These are phyloP conservation scores for Lignosus rhinocerotis DNA, from an alignment of 1,284 basidiomycete genomes.

Conservation along the genomic window DNA sequence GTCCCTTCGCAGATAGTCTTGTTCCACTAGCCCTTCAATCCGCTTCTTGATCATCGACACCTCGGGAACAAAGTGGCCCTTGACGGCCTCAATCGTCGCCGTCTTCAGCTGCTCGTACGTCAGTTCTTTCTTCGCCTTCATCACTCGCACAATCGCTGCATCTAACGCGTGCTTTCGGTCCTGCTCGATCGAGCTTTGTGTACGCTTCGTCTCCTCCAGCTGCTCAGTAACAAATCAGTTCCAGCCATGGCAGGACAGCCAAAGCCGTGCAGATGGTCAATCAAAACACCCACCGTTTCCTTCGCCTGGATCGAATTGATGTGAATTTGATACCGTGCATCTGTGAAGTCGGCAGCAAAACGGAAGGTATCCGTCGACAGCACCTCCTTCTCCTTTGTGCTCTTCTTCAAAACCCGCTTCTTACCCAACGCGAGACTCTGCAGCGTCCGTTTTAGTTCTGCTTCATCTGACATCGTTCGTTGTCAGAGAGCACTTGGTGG, in stretches of 20 bases:
- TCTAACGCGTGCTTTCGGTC: conserved; percentile 88
- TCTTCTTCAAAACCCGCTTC: conserved; percentile 86
- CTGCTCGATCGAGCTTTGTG: conserved; percentile 81
- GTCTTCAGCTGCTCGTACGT: conserved; percentile 77
- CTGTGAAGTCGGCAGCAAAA: conserved; percentile 85
- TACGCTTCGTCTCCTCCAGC: conserved; percentile 86
- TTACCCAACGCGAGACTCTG: conserved; percentile 92
- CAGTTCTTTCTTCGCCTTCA: conserved; percentile 89
- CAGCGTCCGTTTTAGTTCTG: conserved; percentile 79
- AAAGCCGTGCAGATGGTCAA: background rate
- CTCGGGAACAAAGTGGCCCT: conserved; percentile 73
- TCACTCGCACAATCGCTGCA: conserved; percentile 92
- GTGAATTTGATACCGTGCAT: conserved; percentile 79
- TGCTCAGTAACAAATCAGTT: conserved; percentile 30
- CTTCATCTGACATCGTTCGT: conserved; percentile 51
- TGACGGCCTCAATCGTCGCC: conserved; percentile 79
- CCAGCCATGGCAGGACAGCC: background rate
- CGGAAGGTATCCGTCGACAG: conserved; percentile 75
- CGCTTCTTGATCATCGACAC: conserved; percentile 82
- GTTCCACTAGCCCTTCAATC: conserved; percentile 80
- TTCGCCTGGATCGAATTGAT: conserved; percentile 97
- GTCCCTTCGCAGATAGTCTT: conserved; percentile 83
- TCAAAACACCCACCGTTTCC: conserved; percentile 63
- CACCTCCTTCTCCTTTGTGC: conserved; percentile 81
- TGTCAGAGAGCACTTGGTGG: background rate